Evolutionary conservation across 1,139 yeast genomes (phyloP).

Genomic region (Fermentozyma sake): DNA sequence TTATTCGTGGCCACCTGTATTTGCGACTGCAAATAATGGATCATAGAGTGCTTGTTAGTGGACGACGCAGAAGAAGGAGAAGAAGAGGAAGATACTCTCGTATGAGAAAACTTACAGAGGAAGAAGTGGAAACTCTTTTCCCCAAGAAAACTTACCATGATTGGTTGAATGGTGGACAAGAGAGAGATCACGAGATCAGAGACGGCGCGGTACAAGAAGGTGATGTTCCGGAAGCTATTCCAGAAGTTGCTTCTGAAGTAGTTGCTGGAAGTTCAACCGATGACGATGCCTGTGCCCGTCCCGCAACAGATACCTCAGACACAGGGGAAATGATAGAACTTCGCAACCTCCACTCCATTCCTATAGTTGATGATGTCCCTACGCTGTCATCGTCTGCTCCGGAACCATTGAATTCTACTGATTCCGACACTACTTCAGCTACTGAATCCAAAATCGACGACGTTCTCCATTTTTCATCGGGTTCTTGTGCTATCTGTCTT

Average conservation of each 20-base stretch:
- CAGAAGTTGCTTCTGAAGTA: constrained; percentile 1
- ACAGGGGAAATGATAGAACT: constrained; percentile 1
- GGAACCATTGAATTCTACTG: no score
- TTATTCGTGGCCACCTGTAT: constrained; percentile 28
- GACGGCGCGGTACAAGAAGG: constrained; percentile 37
- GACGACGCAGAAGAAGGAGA: constrained; percentile 26
- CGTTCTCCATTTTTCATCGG: constrained; percentile 57
- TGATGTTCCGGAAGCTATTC: constrained; percentile 6
- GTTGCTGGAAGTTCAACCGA: not conserved
- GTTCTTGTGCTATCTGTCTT: constrained; percentile 78
- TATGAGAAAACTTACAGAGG: constrained; percentile 52
- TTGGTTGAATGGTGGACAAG: constrained; percentile 60
- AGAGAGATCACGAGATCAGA: constrained; percentile 28
- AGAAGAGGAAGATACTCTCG: constrained; percentile 37
- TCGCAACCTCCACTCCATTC: constrained; percentile 1
- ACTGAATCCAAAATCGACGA: constrained; percentile 6
- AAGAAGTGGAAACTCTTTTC: constrained; percentile 61
- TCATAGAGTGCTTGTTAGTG: constrained; percentile 16
- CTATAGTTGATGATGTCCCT: no score
- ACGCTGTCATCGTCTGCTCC: no score
- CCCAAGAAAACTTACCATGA: constrained; percentile 60
- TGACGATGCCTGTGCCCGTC: not conserved
- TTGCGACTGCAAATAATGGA: constrained; percentile 29
- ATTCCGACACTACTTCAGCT: no score
- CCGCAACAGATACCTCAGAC: not conserved